Conservation (phyloP, 225 moss, liverwort and hornwort genomes). For the Lunularia cruciata region DNA sequence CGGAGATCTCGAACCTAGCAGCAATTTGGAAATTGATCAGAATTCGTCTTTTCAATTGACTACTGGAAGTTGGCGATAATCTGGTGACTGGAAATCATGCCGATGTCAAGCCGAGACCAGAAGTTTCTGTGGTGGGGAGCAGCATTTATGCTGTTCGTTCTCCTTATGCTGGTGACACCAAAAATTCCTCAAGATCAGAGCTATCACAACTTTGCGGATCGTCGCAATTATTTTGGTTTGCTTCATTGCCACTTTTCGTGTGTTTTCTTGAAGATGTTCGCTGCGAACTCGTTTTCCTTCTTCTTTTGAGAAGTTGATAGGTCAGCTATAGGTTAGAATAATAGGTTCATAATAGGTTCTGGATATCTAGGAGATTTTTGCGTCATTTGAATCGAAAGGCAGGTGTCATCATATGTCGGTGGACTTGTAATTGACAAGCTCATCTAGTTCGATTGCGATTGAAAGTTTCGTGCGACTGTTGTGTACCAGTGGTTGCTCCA, state of each 20-base stretch:
- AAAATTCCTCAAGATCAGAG: conserved; percentile 90
- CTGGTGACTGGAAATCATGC: background rate
- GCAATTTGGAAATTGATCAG: background rate
- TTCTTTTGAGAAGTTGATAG: no score
- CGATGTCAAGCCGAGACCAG: conserved; percentile 41
- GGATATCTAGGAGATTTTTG: no score
- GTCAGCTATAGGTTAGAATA: no score
- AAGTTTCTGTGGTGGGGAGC: conserved; percentile 59
- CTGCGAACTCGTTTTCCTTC: background rate
- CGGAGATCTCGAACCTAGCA: background rate
- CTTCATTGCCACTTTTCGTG: background rate
- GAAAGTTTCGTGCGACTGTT: no score
- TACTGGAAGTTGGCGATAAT: background rate
- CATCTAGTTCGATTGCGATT: no score
- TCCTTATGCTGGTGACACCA: conserved; percentile 82
- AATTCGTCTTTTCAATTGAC: background rate
- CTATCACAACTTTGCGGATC: conserved; percentile 93
- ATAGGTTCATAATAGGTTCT: background rate
- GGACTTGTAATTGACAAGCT: no score
- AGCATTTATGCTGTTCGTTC: conserved; percentile 54
- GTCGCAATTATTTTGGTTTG: conserved; percentile 81
- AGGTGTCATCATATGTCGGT: no score
- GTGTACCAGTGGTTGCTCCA: no score
- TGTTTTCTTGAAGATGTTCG: background rate
- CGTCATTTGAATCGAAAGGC: no score